Evolutionary conservation across 768 basidiomycete genomes (phyloP), one percentile per base, ranked within the genome.

Genomic region (Tricholoma sp.): DNA sequence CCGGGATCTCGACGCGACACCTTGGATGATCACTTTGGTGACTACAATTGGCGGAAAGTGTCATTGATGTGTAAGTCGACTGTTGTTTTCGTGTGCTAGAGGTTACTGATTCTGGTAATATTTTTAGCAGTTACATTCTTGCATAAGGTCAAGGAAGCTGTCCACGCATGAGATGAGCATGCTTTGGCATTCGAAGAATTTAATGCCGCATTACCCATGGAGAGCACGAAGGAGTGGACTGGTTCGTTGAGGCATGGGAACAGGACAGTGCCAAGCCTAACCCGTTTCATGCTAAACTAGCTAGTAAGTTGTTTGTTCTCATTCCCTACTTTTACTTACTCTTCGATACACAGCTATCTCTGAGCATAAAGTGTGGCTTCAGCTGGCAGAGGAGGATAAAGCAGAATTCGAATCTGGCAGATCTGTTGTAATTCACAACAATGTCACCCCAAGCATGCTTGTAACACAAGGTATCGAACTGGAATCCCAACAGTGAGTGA

Each of bases 11-110:
- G 59, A 3, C 57, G 54, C 1, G 66, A 71, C 45, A 64, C 66
- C 0, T 54, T 71, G 3, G 62, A 72, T 35, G 62, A 69, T 43
- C 62, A 64, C 16, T 63, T 63, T 46, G 58, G 59, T 1, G 53
- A 62, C 47, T 59, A 58, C 45, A 72, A 72, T 56, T 72, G 69
- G 68, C 19, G 57, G 41, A 72, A 70, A 41, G 52, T 59, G n/a
- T n/a, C n/a, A n/a, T n/a, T n/a, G n/a, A n/a, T n/a, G n/a, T n/a
- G 67, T 69, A 41, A 56, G 61, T 59, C n/a, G n/a, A 31, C 10
- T 7, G 24, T 19, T 11, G 11, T 43, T 34, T 22, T 7, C 16
- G 12, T 19, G 21, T 16, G 18, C 35, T 21, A n/a, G 16, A 39
- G 19, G 11, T 52, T 37, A 18, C 21, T 18, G 11, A 27, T 46